Conservation (phyloP, 768 basidiomycete genomes). For the Dentipellis fragilis region DNA sequence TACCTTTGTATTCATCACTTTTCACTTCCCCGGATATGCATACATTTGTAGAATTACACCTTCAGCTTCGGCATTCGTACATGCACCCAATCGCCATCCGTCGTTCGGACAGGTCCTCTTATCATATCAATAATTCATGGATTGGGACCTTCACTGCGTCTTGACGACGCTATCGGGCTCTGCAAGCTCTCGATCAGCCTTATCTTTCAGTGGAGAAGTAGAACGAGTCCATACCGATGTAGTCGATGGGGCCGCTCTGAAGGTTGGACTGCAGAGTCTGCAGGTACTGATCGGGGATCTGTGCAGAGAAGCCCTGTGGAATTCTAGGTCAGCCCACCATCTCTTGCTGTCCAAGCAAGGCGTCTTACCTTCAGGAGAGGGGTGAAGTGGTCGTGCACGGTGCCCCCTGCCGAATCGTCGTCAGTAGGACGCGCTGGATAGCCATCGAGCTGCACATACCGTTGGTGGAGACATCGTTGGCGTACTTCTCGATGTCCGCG, state of each 20-base stretch:
- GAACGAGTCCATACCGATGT: constrained; percentile 30
- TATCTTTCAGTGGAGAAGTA: not conserved
- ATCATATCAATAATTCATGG: too few species aligned
- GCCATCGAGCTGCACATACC: constrained; percentile 24
- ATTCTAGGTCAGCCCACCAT: not conserved
- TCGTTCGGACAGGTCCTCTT: too few species aligned
- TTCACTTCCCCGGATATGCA: too few species aligned
- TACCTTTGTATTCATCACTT: too few species aligned
- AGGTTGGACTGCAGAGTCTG: constrained; percentile 23
- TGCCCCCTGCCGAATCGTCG: constrained; percentile 19
- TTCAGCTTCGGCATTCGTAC: too few species aligned
- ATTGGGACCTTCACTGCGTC: constrained; percentile 29
- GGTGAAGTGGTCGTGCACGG: not conserved
- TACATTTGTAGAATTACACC: too few species aligned
- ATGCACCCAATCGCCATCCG: too few species aligned
- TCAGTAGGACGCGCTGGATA: constrained; percentile 4
- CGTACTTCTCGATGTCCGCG: constrained; percentile 33
- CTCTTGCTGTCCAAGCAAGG: too few species aligned
- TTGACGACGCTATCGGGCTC: constrained; percentile 35
- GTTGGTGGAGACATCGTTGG: constrained; percentile 24
- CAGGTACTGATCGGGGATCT: constrained; percentile 24
- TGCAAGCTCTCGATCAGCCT: constrained; percentile 12
- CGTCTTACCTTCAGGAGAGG: not conserved
- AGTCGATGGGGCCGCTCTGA: constrained; percentile 27
- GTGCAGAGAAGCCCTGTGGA: constrained; percentile 34